phyloP scores from a whole-genome alignment of 192 early-diverging fungal species.

The Kappamyces sp. region DNA sequence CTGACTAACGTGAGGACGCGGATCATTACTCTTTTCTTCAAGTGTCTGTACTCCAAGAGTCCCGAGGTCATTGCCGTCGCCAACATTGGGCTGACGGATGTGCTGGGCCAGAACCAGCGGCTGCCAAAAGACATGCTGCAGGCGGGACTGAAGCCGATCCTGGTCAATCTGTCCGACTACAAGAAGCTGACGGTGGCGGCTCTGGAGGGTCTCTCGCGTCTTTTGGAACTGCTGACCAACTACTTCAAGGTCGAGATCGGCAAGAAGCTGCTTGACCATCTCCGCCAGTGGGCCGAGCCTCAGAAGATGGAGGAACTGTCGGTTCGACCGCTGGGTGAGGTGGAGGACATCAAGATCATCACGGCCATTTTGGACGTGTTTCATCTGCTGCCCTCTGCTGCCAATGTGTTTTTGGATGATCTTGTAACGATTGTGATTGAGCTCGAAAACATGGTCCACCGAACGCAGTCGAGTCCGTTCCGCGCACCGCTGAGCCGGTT shows the following conservation, averaged over 20 bases:
- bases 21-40: slow-evolving; percentile 98
- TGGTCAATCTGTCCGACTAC: slow-evolving; percentile 92
- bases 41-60: slow-evolving; percentile 91
- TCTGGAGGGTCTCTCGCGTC: slow-evolving; percentile 87
- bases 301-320: slow-evolving; percentile 73
- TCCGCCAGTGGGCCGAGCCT: slow-evolving; percentile 88
- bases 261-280: slow-evolving; percentile 94
- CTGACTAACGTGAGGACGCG: slow-evolving; percentile 76
- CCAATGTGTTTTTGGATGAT: slow-evolving; percentile 87
- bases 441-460: slow-evolving; percentile 74
- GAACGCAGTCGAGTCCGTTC: slow-evolving; percentile 90
- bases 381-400: slow-evolving; percentile 82
- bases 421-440: slow-evolving; percentile 81
- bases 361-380: slow-evolving; percentile 93
- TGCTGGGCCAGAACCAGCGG: slow-evolving; percentile 75
- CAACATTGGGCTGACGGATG: slow-evolving; percentile 74
- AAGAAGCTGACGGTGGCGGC: slow-evolving; percentile 87
- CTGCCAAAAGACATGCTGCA: slow-evolving; percentile 93
- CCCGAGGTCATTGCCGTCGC: slow-evolving; percentile 93
- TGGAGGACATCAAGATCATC: slow-evolving; percentile 90
- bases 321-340: slow-evolving; percentile 77
- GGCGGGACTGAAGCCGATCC: slow-evolving; percentile 89
- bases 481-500: slow-evolving; percentile 82
- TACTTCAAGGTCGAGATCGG: slow-evolving; percentile 99
- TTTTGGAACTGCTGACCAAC: slow-evolving; percentile 88